A percentile compares a stretch with the other conserved stretches of the same genome.
phyloP scores from a whole-genome alignment of 176 grass and related monocot species.

The Urochloa ruziziensis region DNA sequence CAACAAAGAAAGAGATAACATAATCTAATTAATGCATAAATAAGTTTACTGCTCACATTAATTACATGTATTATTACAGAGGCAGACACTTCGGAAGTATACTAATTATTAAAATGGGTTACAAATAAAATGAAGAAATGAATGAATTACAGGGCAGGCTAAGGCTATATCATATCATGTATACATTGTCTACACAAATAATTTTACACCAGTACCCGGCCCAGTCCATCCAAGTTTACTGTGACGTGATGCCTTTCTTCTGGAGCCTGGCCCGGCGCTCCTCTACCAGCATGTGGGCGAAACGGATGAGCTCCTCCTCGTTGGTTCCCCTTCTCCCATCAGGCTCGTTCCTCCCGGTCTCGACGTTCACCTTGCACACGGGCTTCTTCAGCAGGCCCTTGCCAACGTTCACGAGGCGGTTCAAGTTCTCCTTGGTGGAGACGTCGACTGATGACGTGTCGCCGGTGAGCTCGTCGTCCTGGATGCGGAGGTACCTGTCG shows the following conservation, averaged over 20 bases:
- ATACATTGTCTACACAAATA: no score
- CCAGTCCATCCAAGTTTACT: not conserved
- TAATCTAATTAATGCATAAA: no score
- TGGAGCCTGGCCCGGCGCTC: constrained; percentile 18
- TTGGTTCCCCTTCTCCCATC: constrained; percentile 32
- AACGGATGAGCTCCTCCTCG: constrained; percentile 24
- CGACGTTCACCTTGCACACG: constrained; percentile 39
- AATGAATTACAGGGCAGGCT: no score
- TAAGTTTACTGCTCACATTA: no score
- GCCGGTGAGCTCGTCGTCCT: constrained; percentile 33
- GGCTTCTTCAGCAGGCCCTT: constrained; percentile 24
- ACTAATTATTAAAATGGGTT: no score
- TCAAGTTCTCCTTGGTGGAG: constrained; percentile 29
- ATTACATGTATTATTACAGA: no score
- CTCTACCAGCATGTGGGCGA: constrained; percentile 22
- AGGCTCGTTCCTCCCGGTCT: constrained; percentile 29
- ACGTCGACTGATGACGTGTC: constrained; percentile 26
- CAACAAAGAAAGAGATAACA: no score
- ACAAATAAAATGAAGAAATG: no score
- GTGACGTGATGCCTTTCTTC: not conserved
- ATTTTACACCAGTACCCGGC: no score
- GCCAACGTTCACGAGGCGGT: constrained; percentile 20
- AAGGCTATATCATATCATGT: no score
- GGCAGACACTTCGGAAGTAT: no score
- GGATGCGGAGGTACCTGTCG: constrained; percentile 43